Conservation (phyloP, 2,329 filamentous ascomycete species). For the Colletotrichum limetticola region DNA sequence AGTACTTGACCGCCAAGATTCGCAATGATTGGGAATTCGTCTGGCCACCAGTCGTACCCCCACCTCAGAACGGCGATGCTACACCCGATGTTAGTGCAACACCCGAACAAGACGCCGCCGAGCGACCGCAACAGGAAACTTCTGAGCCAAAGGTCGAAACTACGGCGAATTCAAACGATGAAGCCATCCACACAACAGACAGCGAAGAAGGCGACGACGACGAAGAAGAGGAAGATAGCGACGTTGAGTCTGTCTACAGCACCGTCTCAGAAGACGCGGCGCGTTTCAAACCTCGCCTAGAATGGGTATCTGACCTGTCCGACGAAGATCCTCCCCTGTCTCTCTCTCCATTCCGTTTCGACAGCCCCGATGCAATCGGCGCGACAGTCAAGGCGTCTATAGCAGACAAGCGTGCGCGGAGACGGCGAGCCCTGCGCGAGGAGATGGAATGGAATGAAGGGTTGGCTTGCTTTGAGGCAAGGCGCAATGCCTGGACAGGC, state of each 20-base stretch:
- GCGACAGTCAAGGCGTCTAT: slow-evolving; percentile 52
- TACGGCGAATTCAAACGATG: slow-evolving; percentile 7
- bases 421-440: slow-evolving; percentile 67
- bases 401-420: slow-evolving; percentile 63
- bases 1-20: slow-evolving; percentile 63
- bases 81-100: slow-evolving; percentile 15
- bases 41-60: slow-evolving; percentile 57
- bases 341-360: slow-evolving; percentile 62
- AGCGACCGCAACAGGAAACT: slow-evolving; percentile 9
- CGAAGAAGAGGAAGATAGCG: slow-evolving; percentile 49
- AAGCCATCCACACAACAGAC: slow-evolving; percentile 21
- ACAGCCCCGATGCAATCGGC: slow-evolving; percentile 60
- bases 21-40: slow-evolving; percentile 70
- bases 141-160: slow-evolving; percentile 15
- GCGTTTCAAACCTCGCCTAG: slow-evolving; percentile 62
- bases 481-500: slow-evolving; percentile 87
- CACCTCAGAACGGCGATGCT: slow-evolving; percentile 6
- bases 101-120: not conserved
- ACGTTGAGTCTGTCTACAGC: slow-evolving; percentile 65
- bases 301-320: slow-evolving; percentile 69
- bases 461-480: slow-evolving; percentile 79
- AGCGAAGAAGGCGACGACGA: slow-evolving; percentile 48
- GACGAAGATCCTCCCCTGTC: slow-evolving; percentile 55
- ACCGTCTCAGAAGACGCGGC: slow-evolving; percentile 64
- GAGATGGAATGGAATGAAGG: slow-evolving; percentile 85